A percentile compares a stretch with the other conserved stretches of the same genome.
Evolutionary conservation across 345 rosid genomes (phyloP).

Genomic region (Nasturtium officinale): DNA sequence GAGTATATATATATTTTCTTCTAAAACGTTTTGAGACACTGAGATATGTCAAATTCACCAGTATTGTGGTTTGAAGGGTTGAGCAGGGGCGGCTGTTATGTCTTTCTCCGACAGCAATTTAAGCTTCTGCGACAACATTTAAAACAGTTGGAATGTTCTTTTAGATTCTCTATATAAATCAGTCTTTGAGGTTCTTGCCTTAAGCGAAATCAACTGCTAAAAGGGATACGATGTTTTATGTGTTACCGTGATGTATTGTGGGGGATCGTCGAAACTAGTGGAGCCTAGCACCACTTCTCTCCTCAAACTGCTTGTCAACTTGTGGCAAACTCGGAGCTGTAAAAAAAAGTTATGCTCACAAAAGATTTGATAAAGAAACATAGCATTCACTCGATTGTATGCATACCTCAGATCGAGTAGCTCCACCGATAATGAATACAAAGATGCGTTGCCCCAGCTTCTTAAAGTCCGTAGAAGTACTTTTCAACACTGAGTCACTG

Average conservation of each 20-base stretch:
- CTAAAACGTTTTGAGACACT: conserved; percentile 3
- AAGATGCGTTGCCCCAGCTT: conserved; percentile 89
- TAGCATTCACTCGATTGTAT: conserved; percentile 20
- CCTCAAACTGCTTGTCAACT: conserved; percentile 75
- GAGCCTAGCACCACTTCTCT: conserved; percentile 89
- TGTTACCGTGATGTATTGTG: conserved; percentile 67
- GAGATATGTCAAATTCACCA: conserved; percentile 34
- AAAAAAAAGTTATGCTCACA: not conserved
- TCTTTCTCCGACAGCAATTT: conserved; percentile 57
- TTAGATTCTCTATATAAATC: not conserved
- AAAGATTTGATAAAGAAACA: conserved; percentile 4
- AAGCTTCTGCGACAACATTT: conserved; percentile 56
- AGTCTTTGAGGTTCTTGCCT: not conserved
- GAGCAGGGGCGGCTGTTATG: conserved; percentile 36
- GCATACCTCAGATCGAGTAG: conserved; percentile 92
- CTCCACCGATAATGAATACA: conserved; percentile 88
- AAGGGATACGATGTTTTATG: not conserved
- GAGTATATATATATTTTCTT: not conserved
- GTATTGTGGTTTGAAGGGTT: conserved; percentile 41
- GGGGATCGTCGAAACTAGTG: conserved; percentile 83
- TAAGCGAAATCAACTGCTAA: not conserved
- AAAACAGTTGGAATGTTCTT: conserved; percentile 3
- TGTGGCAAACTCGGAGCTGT: conserved; percentile 90
- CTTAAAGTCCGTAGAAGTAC: conserved; percentile 56
- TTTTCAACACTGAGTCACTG: conserved; percentile 72